Evolutionary conservation across 108 stramenopile genomes (phyloP), one percentile per base, ranked within the genome.

Genomic region (Seminavis robusta): DNA sequence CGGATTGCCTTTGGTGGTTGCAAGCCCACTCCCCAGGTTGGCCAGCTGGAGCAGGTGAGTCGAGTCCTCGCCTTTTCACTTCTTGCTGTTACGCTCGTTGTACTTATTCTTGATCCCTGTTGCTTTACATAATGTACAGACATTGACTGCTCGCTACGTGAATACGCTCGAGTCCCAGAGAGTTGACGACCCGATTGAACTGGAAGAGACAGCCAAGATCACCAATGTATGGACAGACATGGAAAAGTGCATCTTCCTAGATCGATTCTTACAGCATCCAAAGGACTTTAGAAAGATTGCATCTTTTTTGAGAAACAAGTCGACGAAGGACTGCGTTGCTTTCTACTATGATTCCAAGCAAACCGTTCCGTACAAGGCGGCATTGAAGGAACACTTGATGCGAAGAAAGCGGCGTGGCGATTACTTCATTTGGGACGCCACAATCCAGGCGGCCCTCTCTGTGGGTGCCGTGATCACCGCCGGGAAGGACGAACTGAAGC

Each of bases 201-300:
- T 86, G 25, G 82, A 77, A 33, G 52, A 71, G 45, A 71, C 81
- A 31, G 53, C 46, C 13, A 24, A 33, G 17, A 33, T 71, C 16
- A 58, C 52, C 0, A 84, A 84, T 33, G 37, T 80, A 8, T 98
- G 98, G 98, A 87, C 93, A 31, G 98, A 98, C 67, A 84, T 97
- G 76, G 98, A 98, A 71, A 98, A 97, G 57, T 94, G 94, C 71
- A 97, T 98, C 17, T 98, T 96, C 47, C 65, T 98, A 17, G 96
- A 97, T 65, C 71, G 95, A 24, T 98, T 98, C 59, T 65, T 98
- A 37, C 95, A 97, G 47, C 95, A 94, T 69, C 96, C 96, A 4
- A 98, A 98, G 59, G 95, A 97, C 56, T 98, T 98, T 62, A 77
- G 90, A 15, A 73, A 87, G 38, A 97, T 98, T 47, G 90, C 98